Evolutionary conservation across 2,329 filamentous ascomycete genomes (phyloP).

Genomic region (Microcera coccophila): DNA sequence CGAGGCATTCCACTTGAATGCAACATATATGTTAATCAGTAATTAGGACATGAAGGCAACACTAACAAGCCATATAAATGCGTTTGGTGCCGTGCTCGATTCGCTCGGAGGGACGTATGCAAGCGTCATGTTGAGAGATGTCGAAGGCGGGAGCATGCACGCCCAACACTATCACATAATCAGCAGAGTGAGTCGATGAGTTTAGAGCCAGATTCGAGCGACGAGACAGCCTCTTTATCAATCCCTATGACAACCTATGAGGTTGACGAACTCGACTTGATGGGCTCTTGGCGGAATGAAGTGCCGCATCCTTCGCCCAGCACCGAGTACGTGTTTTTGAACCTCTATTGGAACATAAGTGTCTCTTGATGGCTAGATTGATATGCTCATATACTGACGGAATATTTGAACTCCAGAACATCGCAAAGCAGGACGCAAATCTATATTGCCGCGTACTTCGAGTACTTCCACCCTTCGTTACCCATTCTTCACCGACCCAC

Average conservation of each 20-base stretch:
- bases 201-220: background rate
- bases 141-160: conserved; percentile 4
- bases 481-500: conserved; percentile 20
- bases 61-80: conserved; percentile 19
- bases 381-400: conserved; percentile 1
- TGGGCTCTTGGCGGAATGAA: background rate
- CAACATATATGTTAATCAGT: background rate
- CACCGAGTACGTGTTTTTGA: background rate
- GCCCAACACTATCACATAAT: background rate
- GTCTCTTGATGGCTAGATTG: background rate
- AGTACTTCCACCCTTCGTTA: conserved; percentile 22
- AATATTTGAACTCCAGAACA: background rate
- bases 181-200: background rate
- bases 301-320: background rate
- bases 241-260: background rate
- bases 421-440: background rate
- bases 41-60: conserved; percentile 16
- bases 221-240: background rate
- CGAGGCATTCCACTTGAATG: background rate
- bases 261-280: background rate
- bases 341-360: background rate
- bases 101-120: conserved; percentile 18
- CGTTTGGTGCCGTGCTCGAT: conserved; percentile 14
- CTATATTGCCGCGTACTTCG: conserved; percentile 19
- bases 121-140: conserved; percentile 17